phyloP scores from a whole-genome alignment of 805 yeast species.

The Kuraishia borneana region DNA sequence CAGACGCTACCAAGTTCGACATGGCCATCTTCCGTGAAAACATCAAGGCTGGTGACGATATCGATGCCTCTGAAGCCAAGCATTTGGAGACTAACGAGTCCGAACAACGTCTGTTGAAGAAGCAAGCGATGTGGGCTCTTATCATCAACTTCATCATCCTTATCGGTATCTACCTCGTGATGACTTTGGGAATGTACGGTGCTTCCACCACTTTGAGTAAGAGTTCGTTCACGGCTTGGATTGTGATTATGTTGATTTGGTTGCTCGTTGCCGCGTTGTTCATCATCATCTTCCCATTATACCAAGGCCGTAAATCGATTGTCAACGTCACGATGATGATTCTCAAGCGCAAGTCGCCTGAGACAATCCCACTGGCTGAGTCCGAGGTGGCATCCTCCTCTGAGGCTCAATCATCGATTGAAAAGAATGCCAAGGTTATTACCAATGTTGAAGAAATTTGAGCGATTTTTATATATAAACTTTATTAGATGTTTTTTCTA shows the following conservation, averaged over 20 bases:
- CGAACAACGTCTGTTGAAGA: constrained; percentile 15
- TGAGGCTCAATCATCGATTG: too few species aligned
- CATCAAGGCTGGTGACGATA: constrained; percentile 22
- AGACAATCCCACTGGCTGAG: background rate
- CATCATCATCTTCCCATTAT: constrained; percentile 25
- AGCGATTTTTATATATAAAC: too few species aligned
- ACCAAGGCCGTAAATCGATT: constrained; percentile 15
- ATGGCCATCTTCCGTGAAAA: constrained; percentile 9
- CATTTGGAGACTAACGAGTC: constrained; percentile 13
- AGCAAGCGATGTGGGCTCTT: constrained; percentile 28
- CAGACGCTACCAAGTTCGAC: constrained; percentile 15
- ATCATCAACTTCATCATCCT: constrained; percentile 21
- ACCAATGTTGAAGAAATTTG: too few species aligned
- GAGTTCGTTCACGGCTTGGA: constrained; percentile 22
- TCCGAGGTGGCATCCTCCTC: background rate
- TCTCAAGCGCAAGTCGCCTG: background rate
- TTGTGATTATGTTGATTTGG: constrained; percentile 26
- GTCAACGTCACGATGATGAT: background rate
- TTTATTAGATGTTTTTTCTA: too few species aligned
- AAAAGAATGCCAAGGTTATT: too few species aligned
- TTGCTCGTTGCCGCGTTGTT: constrained; percentile 21
- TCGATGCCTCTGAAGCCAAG: constrained; percentile 19
- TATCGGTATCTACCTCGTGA: constrained; percentile 15
- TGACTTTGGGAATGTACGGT: constrained; percentile 22
- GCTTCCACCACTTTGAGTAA: constrained; percentile 21